Percentiles rank a stretch among this genome's conserved stretches.
phyloP scores from a whole-genome alignment of 108 stramenopile genomes.

The Skeletonema marinoi region DNA sequence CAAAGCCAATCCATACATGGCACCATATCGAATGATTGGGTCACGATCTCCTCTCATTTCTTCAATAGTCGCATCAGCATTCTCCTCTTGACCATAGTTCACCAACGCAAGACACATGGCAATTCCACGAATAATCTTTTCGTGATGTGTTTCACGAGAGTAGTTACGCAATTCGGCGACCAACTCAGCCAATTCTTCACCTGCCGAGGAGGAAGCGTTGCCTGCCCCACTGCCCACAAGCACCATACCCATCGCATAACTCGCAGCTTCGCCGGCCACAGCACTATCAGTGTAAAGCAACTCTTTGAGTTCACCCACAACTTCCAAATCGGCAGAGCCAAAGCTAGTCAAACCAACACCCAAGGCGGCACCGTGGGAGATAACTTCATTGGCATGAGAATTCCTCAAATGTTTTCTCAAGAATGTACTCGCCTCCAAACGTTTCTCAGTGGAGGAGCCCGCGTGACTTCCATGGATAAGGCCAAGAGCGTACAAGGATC shows the following conservation, averaged over 20 bases:
- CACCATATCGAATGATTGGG: constrained; percentile 98
- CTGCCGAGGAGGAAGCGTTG: constrained; percentile 58
- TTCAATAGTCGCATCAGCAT: constrained; percentile 94
- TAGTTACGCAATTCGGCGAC: constrained; percentile 93
- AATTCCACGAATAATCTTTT: constrained; percentile 98
- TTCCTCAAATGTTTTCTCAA: constrained; percentile 77
- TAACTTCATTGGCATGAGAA: constrained; percentile 92
- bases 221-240: constrained; percentile 93
- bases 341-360: constrained; percentile 97
- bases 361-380: constrained; percentile 98
- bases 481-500: constrained; percentile 96
- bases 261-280: constrained; percentile 98
- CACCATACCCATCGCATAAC: constrained; percentile 97
- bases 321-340: constrained; percentile 83
- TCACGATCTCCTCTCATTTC: constrained; percentile 95
- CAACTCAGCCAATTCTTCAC: constrained; percentile 77
- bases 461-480: constrained; percentile 93
- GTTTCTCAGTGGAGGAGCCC: constrained; percentile 83
- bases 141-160: constrained; percentile 96
- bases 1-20: constrained; percentile 95
- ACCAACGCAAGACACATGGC: constrained; percentile 95
- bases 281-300: constrained; percentile 96
- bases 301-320: constrained; percentile 92
- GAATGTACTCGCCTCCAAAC: constrained; percentile 78
- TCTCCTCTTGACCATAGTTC: constrained; percentile 96